Percentiles rank a stretch among this genome's conserved stretches.
Evolutionary conservation across 345 rosid genomes (phyloP).

Genomic region (Rhodamnia rubescens): DNA sequence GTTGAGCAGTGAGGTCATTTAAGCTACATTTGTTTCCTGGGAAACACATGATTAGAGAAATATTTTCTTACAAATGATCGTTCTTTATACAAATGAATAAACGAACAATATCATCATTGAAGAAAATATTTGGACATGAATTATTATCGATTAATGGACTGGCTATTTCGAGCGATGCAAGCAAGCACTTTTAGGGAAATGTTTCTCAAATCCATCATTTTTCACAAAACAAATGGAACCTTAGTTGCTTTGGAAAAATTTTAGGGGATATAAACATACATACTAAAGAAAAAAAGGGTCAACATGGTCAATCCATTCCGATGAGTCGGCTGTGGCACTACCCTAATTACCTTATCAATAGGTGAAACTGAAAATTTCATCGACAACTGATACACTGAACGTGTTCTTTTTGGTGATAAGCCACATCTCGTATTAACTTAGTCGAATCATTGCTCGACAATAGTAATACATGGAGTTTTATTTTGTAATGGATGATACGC

Average conservation of each 20-base stretch:
- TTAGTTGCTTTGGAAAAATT: background rate
- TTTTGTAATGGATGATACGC: background rate
- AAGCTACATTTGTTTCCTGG: too few relatives aligned
- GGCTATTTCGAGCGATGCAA: too few relatives aligned
- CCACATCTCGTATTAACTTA: background rate
- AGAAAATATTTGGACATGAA: too few relatives aligned
- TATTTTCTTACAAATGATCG: too few relatives aligned
- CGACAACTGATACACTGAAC: background rate
- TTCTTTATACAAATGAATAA: too few relatives aligned
- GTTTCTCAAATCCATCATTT: too few relatives aligned
- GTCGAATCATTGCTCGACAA: background rate
- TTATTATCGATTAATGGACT: too few relatives aligned
- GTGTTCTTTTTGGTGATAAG: background rate
- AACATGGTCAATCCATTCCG: background rate
- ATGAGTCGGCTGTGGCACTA: background rate
- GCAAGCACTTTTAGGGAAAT: too few relatives aligned
- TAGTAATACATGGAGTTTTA: background rate
- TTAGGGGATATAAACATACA: background rate
- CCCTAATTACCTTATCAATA: background rate
- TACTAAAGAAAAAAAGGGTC: background rate
- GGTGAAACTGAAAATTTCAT: background rate
- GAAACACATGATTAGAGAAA: too few relatives aligned
- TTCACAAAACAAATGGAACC: too few relatives aligned
- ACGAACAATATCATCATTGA: too few relatives aligned
- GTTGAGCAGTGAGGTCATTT: background rate